phyloP scores from a whole-genome alignment of 2,329 filamentous ascomycete species.

The Stagonosporopsis vannaccii region DNA sequence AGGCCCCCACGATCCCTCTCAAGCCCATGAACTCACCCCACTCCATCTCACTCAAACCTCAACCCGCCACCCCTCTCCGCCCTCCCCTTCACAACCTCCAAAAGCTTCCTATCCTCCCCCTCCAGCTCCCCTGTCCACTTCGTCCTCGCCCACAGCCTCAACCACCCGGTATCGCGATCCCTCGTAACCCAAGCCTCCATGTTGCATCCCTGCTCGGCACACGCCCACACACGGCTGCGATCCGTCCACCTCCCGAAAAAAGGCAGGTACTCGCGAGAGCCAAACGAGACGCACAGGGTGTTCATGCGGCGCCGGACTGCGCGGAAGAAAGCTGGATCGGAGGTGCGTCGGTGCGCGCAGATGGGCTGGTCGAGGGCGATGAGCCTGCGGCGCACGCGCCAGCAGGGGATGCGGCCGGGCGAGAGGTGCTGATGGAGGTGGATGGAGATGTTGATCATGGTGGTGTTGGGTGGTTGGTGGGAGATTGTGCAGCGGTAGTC shows the following conservation, averaged over 20 bases:
- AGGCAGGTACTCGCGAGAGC: conserved; percentile 10
- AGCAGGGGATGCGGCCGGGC: conserved; percentile 11
- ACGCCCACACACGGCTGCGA: conserved; percentile 7
- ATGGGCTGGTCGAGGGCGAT: conserved; percentile 19
- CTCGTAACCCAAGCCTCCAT: conserved; percentile 12
- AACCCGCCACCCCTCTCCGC: conserved; percentile 12
- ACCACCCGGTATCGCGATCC: conserved; percentile 9
- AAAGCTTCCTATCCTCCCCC: not conserved
- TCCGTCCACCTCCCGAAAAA: conserved; percentile 12
- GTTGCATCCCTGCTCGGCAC: conserved; percentile 7
- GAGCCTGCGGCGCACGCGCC: conserved; percentile 10
- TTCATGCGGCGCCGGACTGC: conserved; percentile 9
- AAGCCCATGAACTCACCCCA: too few species aligned
- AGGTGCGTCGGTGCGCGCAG: conserved; percentile 10
- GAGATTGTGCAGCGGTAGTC: conserved; percentile 16
- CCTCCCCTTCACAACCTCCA: conserved; percentile 6
- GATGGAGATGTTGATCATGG: conserved; percentile 8
- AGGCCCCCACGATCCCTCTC: too few species aligned
- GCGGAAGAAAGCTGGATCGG: conserved; percentile 15
- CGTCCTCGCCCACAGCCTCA: conserved; percentile 9
- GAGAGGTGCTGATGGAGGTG: conserved; percentile 10
- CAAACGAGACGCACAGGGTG: conserved; percentile 11
- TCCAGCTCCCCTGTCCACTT: conserved; percentile 3
- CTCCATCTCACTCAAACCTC: not conserved
- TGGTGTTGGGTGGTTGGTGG: not conserved